These are phyloP conservation scores for Diphasiastrum complanatum DNA, from an alignment of 83 land plant genomes.

Conservation along the genomic window DNA sequence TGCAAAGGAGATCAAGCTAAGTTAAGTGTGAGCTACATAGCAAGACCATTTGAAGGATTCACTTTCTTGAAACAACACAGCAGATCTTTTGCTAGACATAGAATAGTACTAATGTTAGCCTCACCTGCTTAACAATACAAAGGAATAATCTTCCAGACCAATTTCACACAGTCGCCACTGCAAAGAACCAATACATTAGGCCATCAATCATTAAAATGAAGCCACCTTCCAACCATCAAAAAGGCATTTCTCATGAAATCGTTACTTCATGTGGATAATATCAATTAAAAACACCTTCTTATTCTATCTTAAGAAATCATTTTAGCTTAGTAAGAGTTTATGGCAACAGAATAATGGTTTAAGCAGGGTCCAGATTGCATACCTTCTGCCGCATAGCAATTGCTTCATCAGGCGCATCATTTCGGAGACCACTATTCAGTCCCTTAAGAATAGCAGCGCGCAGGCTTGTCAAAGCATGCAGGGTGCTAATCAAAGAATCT, in stretches of 20 bases:
- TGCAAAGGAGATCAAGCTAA: too few relatives aligned
- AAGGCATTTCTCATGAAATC: background rate
- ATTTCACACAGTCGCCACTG: conserved; percentile 99
- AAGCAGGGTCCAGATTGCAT: background rate
- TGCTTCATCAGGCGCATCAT: conserved; percentile 92
- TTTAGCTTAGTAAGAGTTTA: too few relatives aligned
- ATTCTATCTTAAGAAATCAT: too few relatives aligned
- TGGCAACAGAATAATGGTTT: conserved; percentile 1
- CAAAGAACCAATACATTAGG: background rate
- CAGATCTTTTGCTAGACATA: too few relatives aligned
- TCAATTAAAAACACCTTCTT: too few relatives aligned
- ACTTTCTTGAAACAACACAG: too few relatives aligned
- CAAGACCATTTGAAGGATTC: too few relatives aligned
- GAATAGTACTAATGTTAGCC: background rate
- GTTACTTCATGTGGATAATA: too few relatives aligned
- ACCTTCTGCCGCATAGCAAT: conserved; percentile 99
- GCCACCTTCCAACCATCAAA: background rate
- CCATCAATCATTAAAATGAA: background rate
- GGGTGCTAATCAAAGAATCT: conserved; percentile 38
- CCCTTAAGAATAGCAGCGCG: conserved; percentile 64
- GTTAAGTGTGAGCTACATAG: too few relatives aligned
- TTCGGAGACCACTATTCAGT: conserved; percentile 88
- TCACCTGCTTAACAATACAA: conserved; percentile 94
- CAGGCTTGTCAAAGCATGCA: conserved; percentile 58
- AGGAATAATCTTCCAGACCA: conserved; percentile 88